A percentile compares a stretch with the other conserved stretches of the same genome.
Conservation (phyloP, 305 asterid genomes). For the Plantago lanceolata region DNA sequence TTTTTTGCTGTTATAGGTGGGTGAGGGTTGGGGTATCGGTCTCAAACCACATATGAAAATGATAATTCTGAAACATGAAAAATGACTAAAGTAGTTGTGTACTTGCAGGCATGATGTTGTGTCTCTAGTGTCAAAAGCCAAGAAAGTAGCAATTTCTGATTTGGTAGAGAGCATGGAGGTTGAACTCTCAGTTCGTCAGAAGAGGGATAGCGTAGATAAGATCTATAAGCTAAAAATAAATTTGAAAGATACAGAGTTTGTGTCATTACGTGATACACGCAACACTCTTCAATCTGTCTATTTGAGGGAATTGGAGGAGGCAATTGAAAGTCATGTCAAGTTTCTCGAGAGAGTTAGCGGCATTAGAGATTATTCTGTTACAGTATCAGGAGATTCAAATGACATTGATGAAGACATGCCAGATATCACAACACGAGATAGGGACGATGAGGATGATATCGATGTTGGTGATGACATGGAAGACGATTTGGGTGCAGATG, state of each 20-base stretch:
- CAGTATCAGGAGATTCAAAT: slow-evolving; percentile 27
- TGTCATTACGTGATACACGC: slow-evolving; percentile 46
- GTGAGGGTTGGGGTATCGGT: too few species aligned
- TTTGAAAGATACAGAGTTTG: slow-evolving; percentile 59
- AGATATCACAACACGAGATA: slow-evolving; percentile 26
- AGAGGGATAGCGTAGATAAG: slow-evolving; percentile 27
- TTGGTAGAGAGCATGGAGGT: slow-evolving; percentile 76
- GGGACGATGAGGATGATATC: slow-evolving; percentile 40
- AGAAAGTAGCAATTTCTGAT: slow-evolving; percentile 76
- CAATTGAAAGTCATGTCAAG: slow-evolving; percentile 55
- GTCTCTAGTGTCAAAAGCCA: slow-evolving; percentile 59
- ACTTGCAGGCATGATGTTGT: slow-evolving; percentile 62
- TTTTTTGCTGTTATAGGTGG: too few species aligned
- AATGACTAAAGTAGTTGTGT: slow-evolving; percentile 11
- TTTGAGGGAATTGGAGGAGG: slow-evolving; percentile 66
- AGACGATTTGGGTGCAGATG: slow-evolving; percentile 72
- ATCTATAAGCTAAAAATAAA: slow-evolving; percentile 54
- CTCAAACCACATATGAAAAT: too few species aligned
- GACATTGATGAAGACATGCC: slow-evolving; percentile 46
- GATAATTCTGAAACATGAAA: neutral
- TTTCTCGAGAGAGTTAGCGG: slow-evolving; percentile 53
- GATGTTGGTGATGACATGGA: slow-evolving; percentile 47
- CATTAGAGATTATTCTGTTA: slow-evolving; percentile 36
- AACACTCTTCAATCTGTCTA: slow-evolving; percentile 49
- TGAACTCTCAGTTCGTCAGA: slow-evolving; percentile 31